Base-by-base conservation (phyloP, 2,329 filamentous ascomycete species). In the Ceratocystis albifundus region DNA sequence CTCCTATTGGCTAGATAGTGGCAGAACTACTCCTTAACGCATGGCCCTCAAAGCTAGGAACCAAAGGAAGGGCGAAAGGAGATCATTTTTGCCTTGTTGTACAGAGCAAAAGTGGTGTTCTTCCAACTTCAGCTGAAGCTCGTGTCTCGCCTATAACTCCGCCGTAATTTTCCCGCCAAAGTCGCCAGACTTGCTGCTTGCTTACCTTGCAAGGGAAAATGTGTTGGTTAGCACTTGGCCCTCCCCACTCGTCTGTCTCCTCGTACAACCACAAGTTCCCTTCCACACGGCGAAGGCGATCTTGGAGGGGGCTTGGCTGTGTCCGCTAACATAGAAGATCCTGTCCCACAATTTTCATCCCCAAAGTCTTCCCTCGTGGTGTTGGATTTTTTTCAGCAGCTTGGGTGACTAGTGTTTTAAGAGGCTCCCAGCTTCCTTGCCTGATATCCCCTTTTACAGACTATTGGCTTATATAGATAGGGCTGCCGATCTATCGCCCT, bases 401-500 rank as follows among this genome's bases (percentile, higher is more conserved):
- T 15, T 53, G 1, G 46, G 7, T 28, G 1, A 36, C 32, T 36
- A 36, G 10, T 41, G 36, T 41, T 41, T 41, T 12, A 41, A 41
- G 10, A 41, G 36, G 36, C 36, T 12, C 36, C 10, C 36, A 41
- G 36, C 10, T 41, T 41, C 10, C 36, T 41, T 41, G 36, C 36
- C 36, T 3, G 1, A 41, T 0, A 3, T 41, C 10, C 36, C 36
- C 48, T 30, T n/a, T 17, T 32, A 15, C 25, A 10, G 25, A 59
- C 55, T 36, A 59, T 59, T 59, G 55, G 55, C 28, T 36, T 20
- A 59, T 59, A 59, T 59, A 59, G 55, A 59, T 59, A 59, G 55
- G 55, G 55, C 55, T 50, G 22, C 46, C 10, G 15, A 41, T 50
- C 22, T 50, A 10, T 50, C 6, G 46, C 46, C 22, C 46, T 50